A percentile compares a stretch with the other conserved stretches of the same genome.
phyloP scores from a whole-genome alignment of 768 basidiomycete species.

The Suillus subluteus region DNA sequence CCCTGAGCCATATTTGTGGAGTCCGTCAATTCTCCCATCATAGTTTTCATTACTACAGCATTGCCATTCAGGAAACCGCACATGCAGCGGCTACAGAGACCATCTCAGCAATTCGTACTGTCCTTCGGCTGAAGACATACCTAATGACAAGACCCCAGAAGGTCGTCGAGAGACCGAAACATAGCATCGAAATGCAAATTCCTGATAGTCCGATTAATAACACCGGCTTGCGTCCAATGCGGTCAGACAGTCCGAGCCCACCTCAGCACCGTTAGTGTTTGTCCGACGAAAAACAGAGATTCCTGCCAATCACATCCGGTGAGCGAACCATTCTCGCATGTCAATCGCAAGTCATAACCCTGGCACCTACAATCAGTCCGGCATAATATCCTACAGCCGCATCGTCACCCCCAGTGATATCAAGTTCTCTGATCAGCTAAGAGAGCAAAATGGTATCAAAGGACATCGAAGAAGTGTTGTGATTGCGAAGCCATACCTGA shows the following conservation, averaged over 20 bases:
- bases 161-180: constrained; percentile 64
- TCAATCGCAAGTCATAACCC: neutral
- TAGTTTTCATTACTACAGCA: constrained; percentile 66
- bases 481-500: constrained; percentile 33
- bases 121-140: constrained; percentile 29
- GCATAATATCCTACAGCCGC: constrained; percentile 72
- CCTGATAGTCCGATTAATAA: constrained; percentile 58
- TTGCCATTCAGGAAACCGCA: constrained; percentile 44
- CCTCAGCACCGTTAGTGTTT: constrained; percentile 60
- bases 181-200: constrained; percentile 52
- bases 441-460: neutral
- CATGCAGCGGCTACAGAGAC: constrained; percentile 34
- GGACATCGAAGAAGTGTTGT: too few species aligned
- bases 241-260: constrained; percentile 68
- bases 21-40: constrained; percentile 64
- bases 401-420: constrained; percentile 66
- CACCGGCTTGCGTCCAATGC: constrained; percentile 64
- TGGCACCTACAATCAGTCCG: constrained; percentile 52
- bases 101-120: neutral
- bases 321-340: neutral
- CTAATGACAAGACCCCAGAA: constrained; percentile 58
- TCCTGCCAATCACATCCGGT: constrained; percentile 43
- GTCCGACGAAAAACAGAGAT: constrained; percentile 62
- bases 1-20: constrained; percentile 38
- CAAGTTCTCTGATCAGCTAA: constrained; percentile 65